A percentile compares a stretch with the other conserved stretches of the same genome.
Conservation (phyloP, 2,329 filamentous ascomycete genomes). For the Venturia carpophila region DNA sequence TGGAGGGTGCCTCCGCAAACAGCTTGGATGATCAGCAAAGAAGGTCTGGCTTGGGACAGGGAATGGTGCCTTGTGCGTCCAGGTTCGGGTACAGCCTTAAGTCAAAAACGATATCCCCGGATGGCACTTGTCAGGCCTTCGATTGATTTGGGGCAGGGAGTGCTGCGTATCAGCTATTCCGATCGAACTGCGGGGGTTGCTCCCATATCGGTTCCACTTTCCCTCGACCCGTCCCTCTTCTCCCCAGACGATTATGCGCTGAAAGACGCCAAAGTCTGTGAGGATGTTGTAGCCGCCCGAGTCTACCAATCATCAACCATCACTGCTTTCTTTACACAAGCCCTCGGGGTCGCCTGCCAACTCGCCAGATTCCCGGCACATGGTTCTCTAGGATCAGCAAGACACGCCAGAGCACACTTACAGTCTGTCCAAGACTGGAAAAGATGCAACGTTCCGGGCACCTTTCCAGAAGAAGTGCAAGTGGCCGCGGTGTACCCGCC, state of each 20-base stretch:
- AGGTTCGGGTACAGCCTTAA: slow-evolving; percentile 75
- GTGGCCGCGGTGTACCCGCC: slow-evolving; percentile 47
- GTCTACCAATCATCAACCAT: slow-evolving; percentile 60
- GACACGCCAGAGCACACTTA: slow-evolving; percentile 65
- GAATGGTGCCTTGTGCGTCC: slow-evolving; percentile 93
- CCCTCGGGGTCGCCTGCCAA: slow-evolving; percentile 70
- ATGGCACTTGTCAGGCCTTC: slow-evolving; percentile 78
- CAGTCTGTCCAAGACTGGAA: slow-evolving; percentile 29
- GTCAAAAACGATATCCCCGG: slow-evolving; percentile 76
- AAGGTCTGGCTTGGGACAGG: slow-evolving; percentile 88
- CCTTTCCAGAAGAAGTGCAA: slow-evolving; percentile 15
- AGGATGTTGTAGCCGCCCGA: slow-evolving; percentile 64
- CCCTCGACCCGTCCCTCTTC: slow-evolving; percentile 56
- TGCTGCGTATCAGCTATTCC: slow-evolving; percentile 54
- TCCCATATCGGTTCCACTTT: slow-evolving; percentile 49
- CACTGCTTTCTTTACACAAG: slow-evolving; percentile 67
- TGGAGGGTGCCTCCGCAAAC: slow-evolving; percentile 57
- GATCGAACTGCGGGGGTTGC: slow-evolving; percentile 30
- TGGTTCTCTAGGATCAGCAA: slow-evolving; percentile 49
- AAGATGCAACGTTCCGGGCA: slow-evolving; percentile 17
- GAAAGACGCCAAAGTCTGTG: slow-evolving; percentile 65
- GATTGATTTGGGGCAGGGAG: slow-evolving; percentile 61
- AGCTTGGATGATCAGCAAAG: slow-evolving; percentile 68
- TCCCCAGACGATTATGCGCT: slow-evolving; percentile 32
- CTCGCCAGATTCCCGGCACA: slow-evolving; percentile 72